Percentiles rank a stretch among this genome's conserved stretches.
Conservation (phyloP, 2,329 filamentous ascomycete species). For the Aspergillus costaricaensis region DNA sequence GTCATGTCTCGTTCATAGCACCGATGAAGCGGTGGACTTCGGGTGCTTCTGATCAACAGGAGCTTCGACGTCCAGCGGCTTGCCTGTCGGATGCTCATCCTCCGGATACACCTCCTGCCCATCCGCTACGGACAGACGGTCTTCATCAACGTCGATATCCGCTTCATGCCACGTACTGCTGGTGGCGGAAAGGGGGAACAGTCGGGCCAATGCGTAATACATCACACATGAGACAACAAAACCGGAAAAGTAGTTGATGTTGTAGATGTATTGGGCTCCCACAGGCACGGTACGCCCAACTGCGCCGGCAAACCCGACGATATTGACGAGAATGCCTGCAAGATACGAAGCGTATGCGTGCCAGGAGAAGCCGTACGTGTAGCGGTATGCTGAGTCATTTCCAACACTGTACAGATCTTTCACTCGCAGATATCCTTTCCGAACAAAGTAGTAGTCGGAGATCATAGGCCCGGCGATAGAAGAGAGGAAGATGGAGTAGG, state of each 20-base stretch:
- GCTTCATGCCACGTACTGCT: slow-evolving; percentile 79
- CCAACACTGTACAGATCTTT: slow-evolving; percentile 76
- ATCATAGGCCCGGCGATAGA: slow-evolving; percentile 91
- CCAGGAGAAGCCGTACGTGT: slow-evolving; percentile 73
- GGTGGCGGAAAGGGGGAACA: slow-evolving; percentile 72
- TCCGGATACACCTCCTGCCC: slow-evolving; percentile 36
- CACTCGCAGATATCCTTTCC: slow-evolving; percentile 77
- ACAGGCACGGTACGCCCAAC: slow-evolving; percentile 71
- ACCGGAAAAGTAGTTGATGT: slow-evolving; percentile 85
- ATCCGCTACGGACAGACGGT: slow-evolving; percentile 30
- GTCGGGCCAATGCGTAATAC: slow-evolving; percentile 70
- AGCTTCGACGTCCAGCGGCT: slow-evolving; percentile 13
- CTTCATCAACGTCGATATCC: slow-evolving; percentile 40
- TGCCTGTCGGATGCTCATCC: slow-evolving; percentile 17
- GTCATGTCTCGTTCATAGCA: slow-evolving; percentile 17
- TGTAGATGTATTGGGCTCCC: slow-evolving; percentile 83
- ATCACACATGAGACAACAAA: slow-evolving; percentile 68
- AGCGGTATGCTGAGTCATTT: slow-evolving; percentile 66
- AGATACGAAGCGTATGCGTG: slow-evolving; percentile 82
- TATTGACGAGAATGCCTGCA: slow-evolving; percentile 81
- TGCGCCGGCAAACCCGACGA: slow-evolving; percentile 85
- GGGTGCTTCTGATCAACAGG: slow-evolving; percentile 25
- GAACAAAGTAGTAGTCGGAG: slow-evolving; percentile 83
- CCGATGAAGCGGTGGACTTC: slow-evolving; percentile 16
- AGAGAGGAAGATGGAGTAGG: slow-evolving; percentile 91